A percentile compares a stretch with the other conserved stretches of the same genome.
Evolutionary conservation across 371 early-diverging fungal species (phyloP).

Genomic region (Dipsacomyces acuminosporus): DNA sequence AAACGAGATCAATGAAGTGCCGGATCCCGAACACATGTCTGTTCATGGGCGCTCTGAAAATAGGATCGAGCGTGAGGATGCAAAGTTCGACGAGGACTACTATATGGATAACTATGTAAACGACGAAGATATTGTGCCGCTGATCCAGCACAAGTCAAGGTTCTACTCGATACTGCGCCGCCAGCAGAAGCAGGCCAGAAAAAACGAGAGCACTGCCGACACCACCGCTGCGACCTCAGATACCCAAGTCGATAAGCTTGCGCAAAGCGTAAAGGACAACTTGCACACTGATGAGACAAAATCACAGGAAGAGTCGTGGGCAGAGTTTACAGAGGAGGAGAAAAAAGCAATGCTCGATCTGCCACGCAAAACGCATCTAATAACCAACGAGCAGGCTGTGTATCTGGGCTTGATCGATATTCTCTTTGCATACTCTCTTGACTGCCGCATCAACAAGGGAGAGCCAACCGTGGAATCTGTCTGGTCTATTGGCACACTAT

Average conservation of each 20-base stretch:
- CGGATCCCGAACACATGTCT: conserved; percentile 67
- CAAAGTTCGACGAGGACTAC: conserved; percentile 84
- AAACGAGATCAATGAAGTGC: conserved; percentile 78
- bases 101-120: conserved; percentile 63
- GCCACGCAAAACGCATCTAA: conserved; percentile 55
- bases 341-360: conserved; percentile 66
- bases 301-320: conserved; percentile 26
- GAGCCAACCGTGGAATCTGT: conserved; percentile 85
- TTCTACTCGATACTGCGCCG: conserved; percentile 50
- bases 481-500: conserved; percentile 86
- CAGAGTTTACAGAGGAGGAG: conserved; percentile 67
- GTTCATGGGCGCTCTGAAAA: conserved; percentile 57
- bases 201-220: conserved; percentile 11
- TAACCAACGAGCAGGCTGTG: conserved; percentile 58
- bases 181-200: conserved; percentile 50
- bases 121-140: conserved; percentile 67
- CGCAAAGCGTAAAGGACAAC: too few species aligned
- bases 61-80: conserved; percentile 64
- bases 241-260: conserved; percentile 1
- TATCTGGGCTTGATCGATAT: conserved; percentile 90
- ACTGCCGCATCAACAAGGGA: conserved; percentile 77
- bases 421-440: conserved; percentile 84
- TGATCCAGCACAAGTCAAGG: conserved; percentile 67
- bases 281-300: conserved; percentile 2
- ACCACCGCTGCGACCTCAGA: conserved; percentile 45